Conservation (phyloP, 2,329 filamentous ascomycete species). For the Cladosporium sp. region DNA sequence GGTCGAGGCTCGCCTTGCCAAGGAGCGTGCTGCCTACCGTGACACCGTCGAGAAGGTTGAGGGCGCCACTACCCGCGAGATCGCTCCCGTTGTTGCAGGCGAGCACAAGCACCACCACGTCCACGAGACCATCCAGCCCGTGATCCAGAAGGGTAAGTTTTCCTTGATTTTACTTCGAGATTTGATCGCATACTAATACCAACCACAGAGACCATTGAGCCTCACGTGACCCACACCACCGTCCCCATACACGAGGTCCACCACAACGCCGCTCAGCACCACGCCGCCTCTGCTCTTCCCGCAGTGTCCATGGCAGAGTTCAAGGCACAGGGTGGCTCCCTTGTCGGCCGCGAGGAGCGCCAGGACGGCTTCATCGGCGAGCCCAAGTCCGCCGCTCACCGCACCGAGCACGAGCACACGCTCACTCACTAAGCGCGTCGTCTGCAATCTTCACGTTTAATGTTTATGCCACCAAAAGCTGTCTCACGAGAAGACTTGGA, state of each 20-base stretch:
- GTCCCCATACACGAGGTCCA: conserved; percentile 72
- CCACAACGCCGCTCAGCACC: conserved; percentile 66
- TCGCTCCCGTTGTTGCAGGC: conserved; percentile 54
- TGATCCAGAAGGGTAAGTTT: conserved; percentile 59
- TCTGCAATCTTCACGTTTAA: neutral
- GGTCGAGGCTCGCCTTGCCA: conserved; percentile 49
- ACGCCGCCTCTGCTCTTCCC: conserved; percentile 64
- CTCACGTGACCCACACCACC: conserved; percentile 68
- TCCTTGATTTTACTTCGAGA: neutral
- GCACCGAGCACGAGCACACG: neutral
- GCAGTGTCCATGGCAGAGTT: conserved; percentile 67
- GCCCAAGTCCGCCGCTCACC: conserved; percentile 44
- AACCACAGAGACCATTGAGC: conserved; percentile 59
- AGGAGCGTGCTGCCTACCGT: conserved; percentile 57
- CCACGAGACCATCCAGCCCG: conserved; percentile 69
- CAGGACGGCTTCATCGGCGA: conserved; percentile 64
- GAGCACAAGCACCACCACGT: conserved; percentile 67
- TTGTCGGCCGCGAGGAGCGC: conserved; percentile 57
- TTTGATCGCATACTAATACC: neutral
- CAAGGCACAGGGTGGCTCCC: conserved; percentile 54
- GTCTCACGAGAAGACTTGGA: neutral
- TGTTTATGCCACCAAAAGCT: neutral
- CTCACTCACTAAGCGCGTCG: neutral
- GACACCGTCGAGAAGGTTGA: conserved; percentile 50
- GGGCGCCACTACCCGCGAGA: conserved; percentile 51